phyloP scores from a whole-genome alignment of 352 stramenopile species.

The Pythium chondricola region DNA sequence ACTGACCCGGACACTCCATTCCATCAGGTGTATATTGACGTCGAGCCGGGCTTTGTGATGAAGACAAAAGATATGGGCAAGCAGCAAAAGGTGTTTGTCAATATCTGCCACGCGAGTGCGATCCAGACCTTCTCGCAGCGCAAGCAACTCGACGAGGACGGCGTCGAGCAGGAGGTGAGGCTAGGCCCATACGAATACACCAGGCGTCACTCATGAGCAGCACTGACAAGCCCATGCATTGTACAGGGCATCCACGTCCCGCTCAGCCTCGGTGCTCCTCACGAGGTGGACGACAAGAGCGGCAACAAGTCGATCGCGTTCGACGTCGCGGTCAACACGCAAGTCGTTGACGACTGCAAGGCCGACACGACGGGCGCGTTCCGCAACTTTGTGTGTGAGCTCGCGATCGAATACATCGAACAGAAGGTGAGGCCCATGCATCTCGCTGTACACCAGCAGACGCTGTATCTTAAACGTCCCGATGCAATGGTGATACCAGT shows the following conservation, averaged over 20 bases:
- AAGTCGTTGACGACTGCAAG: conserved; percentile 62
- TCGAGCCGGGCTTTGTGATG: conserved; percentile 74
- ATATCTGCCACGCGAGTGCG: conserved; percentile 58
- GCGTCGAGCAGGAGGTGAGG: conserved; percentile 64
- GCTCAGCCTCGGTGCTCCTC: conserved; percentile 56
- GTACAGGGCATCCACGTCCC: conserved; percentile 67
- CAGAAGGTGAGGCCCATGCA: too few relatives aligned
- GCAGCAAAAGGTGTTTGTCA: conserved; percentile 79
- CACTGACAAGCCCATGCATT: too few relatives aligned
- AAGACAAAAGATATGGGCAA: conserved; percentile 58
- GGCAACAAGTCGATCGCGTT: conserved; percentile 53
- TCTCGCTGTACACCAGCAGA: too few relatives aligned
- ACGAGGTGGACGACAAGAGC: conserved; percentile 75
- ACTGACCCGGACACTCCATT: background rate
- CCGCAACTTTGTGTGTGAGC: conserved; percentile 76
- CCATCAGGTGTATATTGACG: conserved; percentile 60
- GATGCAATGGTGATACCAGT: too few relatives aligned
- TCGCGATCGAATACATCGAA: conserved; percentile 78
- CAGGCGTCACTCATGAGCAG: background rate
- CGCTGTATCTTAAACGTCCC: too few relatives aligned
- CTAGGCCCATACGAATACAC: background rate
- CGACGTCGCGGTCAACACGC: conserved; percentile 75
- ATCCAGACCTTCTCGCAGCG: conserved; percentile 79
- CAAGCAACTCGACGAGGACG: conserved; percentile 68
- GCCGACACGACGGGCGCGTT: conserved; percentile 61